Conservation (phyloP, 768 basidiomycete genomes). For the Porpolomopsis calyptriformis region DNA sequence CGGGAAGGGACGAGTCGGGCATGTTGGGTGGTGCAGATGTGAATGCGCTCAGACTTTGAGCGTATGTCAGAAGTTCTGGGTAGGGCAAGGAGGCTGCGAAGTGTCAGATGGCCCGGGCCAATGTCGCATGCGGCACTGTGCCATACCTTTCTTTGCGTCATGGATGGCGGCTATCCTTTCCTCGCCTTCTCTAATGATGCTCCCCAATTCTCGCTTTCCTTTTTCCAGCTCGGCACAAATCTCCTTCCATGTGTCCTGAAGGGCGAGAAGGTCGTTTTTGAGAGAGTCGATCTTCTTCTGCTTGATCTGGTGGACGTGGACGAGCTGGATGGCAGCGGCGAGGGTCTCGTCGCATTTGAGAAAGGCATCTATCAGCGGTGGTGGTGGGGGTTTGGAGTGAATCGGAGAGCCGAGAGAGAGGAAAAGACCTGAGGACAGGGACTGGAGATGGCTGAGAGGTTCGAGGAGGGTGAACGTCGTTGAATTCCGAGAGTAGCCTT, state of each 20-base stretch:
- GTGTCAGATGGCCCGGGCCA: background rate
- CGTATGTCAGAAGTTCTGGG: conserved; percentile 74
- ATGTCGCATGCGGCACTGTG: conserved; percentile 1
- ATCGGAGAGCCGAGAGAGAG: conserved; percentile 55
- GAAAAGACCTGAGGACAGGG: conserved; percentile 59
- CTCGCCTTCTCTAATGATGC: conserved; percentile 65
- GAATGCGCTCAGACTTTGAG: conserved; percentile 75
- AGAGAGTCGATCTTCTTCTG: conserved; percentile 65
- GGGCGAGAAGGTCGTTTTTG: conserved; percentile 56
- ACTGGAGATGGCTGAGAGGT: conserved; percentile 52
- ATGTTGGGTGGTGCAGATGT: conserved; percentile 85
- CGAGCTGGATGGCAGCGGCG: conserved; percentile 53
- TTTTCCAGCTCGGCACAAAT: conserved; percentile 55
- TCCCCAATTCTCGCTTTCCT: conserved; percentile 60
- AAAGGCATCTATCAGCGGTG: conserved; percentile 50
- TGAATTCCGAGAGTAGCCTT: too few species aligned
- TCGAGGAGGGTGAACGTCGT: conserved; percentile 54
- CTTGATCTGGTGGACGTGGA: conserved; percentile 63
- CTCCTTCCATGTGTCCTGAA: conserved; percentile 59
- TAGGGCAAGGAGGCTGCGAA: conserved; percentile 64
- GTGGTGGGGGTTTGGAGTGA: conserved; percentile 51
- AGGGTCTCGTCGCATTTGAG: conserved; percentile 52
- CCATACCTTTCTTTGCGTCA: conserved; percentile 60
- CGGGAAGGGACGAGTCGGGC: conserved; percentile 60
- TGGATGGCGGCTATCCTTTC: conserved; percentile 59